Evolutionary conservation across 2,329 filamentous ascomycete genomes (phyloP).

Genomic region (Calonectria pauciramosa): DNA sequence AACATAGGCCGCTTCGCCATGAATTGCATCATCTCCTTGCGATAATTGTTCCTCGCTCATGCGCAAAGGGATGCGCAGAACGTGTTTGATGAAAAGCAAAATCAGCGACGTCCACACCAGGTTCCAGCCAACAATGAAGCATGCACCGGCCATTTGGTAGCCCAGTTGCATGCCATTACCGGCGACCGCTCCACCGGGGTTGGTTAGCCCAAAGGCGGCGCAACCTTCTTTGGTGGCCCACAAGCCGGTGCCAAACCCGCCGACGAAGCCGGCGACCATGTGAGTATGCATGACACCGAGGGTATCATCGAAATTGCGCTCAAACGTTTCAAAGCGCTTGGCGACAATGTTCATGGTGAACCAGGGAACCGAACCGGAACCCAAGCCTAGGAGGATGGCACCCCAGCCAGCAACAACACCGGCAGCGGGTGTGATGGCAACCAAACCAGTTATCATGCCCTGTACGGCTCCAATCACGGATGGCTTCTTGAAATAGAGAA

Average conservation of each 20-base stretch:
- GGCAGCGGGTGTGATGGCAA: conserved; percentile 29
- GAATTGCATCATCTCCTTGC: conserved; percentile 23
- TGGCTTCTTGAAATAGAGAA: conserved; percentile 28
- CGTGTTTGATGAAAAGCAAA: conserved; percentile 28
- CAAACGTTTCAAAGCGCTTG: conserved; percentile 21
- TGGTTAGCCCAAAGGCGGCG: conserved; percentile 29
- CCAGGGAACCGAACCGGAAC: conserved; percentile 27
- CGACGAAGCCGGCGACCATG: conserved; percentile 30
- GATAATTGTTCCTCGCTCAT: conserved; percentile 26
- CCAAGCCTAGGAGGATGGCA: conserved; percentile 27
- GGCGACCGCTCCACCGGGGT: conserved; percentile 27
- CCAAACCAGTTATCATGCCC: conserved; percentile 30
- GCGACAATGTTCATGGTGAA: conserved; percentile 30
- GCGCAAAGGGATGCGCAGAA: conserved; percentile 25
- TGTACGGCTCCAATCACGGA: conserved; percentile 27
- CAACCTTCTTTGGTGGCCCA: conserved; percentile 30
- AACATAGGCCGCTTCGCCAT: conserved; percentile 29
- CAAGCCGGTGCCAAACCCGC: conserved; percentile 29
- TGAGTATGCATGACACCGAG: conserved; percentile 29
- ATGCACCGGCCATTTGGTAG: conserved; percentile 31
- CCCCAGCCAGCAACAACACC: conserved; percentile 32
- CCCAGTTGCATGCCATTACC: conserved; percentile 32
- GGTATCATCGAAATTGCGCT: conserved; percentile 23
- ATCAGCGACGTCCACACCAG: conserved; percentile 28
- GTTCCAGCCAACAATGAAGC: conserved; percentile 31